Percentiles rank a stretch among this genome's conserved stretches.
Evolutionary conservation across 306 rosid species (phyloP).

Genomic region (Pterocarpus macrocarpus): DNA sequence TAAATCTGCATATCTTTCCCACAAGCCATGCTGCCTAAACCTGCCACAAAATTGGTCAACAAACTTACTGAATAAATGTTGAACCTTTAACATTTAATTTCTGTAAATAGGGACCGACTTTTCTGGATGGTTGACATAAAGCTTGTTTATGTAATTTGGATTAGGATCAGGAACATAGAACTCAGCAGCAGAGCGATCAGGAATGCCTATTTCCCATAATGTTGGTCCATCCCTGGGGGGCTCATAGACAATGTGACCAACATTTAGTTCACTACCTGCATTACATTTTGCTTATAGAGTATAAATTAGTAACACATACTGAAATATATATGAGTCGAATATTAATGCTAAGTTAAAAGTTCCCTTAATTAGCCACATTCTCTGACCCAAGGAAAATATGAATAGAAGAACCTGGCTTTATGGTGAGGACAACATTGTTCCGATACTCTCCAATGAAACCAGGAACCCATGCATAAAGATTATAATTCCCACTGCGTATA

Average conservation of each 20-base stretch:
- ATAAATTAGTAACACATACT: no score
- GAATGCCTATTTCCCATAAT: slow-evolving; percentile 89
- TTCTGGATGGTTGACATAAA: slow-evolving; percentile 76
- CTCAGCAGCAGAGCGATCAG: slow-evolving; percentile 84
- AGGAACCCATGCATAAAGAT: slow-evolving; percentile 79
- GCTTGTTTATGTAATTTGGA: slow-evolving; percentile 72
- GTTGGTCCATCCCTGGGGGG: slow-evolving; percentile 87
- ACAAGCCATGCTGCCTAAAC: slow-evolving; percentile 84
- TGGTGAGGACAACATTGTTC: slow-evolving; percentile 50
- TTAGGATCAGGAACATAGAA: slow-evolving; percentile 83
- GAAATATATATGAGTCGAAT: no score
- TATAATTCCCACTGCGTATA: slow-evolving; percentile 64
- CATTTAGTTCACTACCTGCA: slow-evolving; percentile 62
- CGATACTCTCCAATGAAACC: slow-evolving; percentile 78
- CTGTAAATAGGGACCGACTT: slow-evolving; percentile 54
- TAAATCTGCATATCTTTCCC: slow-evolving; percentile 88
- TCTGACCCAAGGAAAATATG: not conserved
- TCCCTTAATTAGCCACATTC: no score
- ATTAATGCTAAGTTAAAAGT: no score
- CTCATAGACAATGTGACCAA: slow-evolving; percentile 65
- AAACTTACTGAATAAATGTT: not conserved
- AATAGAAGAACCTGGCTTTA: slow-evolving; percentile 64
- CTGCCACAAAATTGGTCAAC: slow-evolving; percentile 38
- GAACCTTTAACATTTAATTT: not conserved
- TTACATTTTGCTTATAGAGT: slow-evolving; percentile 10